Evolutionary conservation across 2,329 filamentous ascomycete species (phyloP), one percentile per base, ranked within the genome.

Genomic region (Trichothecium roseum): DNA sequence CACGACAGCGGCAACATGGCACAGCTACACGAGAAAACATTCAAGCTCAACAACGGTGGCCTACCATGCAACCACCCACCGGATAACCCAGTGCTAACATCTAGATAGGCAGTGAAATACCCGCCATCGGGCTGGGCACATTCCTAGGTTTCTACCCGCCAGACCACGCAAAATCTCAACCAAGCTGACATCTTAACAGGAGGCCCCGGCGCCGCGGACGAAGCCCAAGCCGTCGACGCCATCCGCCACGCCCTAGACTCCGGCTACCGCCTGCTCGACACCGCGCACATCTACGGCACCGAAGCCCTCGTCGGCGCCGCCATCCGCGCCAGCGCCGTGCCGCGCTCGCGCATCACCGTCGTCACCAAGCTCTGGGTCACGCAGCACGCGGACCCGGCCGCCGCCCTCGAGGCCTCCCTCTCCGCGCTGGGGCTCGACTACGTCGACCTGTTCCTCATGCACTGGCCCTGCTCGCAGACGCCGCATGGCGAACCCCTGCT

Each of bases 251-350:
- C 53, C 10, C 37, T 56, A 10, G 41, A 50, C 27, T 34, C 35
- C 12, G 53, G 53, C 16, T 56, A 56, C 39, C 53, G 53, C 8
- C 46, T 48, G 28, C 43, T 56, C 34, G 53, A 56, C 37, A 54
- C 50, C 8, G 48, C 51, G 2, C 44, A 49, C 29, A 18, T 28
- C 22, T 56, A 56, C 32, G 42, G 40, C 2, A 46, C 51, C 26
- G 53, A 56, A 36, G 36, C 43, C 15, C 36, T 46, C 15, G 52
- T 56, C 5, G 56, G 56, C 5, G 45, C 45, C 8, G 56, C 50
- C 8, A 48, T 60, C 20, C 48, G 50, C 4, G 51, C 43, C 16
- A 53, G 49, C 9, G 53, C 53, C 6, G 37, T 59, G 5, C 55
- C 56, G 9, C 50, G 57, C 7, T 43, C 43, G n/a, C 50, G 57